These are phyloP conservation scores for Durio zibethinus DNA, from an alignment of 345 rosid genomes.

Conservation along the genomic window DNA sequence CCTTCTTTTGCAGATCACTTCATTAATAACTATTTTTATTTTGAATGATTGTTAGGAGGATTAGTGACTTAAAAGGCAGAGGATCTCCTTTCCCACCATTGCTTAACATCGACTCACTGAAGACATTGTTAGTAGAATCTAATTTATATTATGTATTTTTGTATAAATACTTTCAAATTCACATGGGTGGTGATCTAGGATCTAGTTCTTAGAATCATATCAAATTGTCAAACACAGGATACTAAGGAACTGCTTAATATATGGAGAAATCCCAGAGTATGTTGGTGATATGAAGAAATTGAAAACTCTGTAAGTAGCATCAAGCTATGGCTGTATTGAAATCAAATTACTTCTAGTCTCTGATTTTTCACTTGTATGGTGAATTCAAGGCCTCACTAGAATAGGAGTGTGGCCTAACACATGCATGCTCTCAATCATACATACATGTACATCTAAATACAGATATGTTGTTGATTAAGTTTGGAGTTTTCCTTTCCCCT, in stretches of 20 bases:
- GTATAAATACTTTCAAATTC: neutral
- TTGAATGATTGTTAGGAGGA: conserved; percentile 49
- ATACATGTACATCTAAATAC: neutral
- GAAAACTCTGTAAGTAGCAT: conserved; percentile 63
- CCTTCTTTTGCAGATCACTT: neutral
- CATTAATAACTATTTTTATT: conserved; percentile 5
- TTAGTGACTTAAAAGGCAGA: conserved; percentile 66
- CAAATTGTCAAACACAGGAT: conserved; percentile 41
- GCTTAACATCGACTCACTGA: conserved; percentile 49
- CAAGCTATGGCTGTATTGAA: neutral
- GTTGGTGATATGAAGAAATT: conserved; percentile 55
- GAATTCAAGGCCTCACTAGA: neutral
- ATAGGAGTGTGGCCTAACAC: neutral
- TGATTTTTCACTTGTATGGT: neutral
- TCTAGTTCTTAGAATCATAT: neutral
- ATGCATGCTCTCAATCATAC: neutral
- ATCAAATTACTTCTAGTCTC: neutral
- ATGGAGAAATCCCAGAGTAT: conserved; percentile 58
- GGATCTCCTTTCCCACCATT: conserved; percentile 55
- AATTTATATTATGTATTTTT: neutral
- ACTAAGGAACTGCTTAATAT: conserved; percentile 57
- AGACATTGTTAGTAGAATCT: conserved; percentile 63
- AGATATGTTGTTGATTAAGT: neutral
- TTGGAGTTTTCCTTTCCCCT: neutral
- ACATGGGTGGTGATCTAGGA: neutral